Base-by-base conservation (phyloP, 2,329 filamentous ascomycete species). In the Fonsecaea erecta region DNA sequence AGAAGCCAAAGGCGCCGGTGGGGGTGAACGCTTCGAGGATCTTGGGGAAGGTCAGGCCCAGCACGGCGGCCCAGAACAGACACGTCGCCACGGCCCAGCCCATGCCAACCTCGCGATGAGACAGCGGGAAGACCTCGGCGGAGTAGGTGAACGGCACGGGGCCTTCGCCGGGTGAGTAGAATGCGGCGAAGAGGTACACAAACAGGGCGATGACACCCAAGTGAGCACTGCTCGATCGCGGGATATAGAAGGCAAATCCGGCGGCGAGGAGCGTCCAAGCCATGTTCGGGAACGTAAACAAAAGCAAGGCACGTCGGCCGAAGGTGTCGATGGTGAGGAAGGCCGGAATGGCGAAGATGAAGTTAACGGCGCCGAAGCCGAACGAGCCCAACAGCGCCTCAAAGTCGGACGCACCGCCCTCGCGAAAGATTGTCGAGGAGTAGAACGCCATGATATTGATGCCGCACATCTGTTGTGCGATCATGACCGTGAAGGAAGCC, bases 361-460 rank as follows among this genome's bases (percentile, higher is more conserved):
- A 87, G 68, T 84, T 86, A 61, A 86, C 79, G 0, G 87, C 74
- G 2, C 86, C 86, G 65, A 86, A 87, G 0, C 85, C 85, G 71
- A 82, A 83, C 0, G 84, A 85, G 0, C 83, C 85, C 18, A 86
- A 75, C n/a, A 88, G 74, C 5, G 80, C 70, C 51, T 77, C 71
- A 18, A 74, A 75, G 16, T 74, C 62, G 2, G 75, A 77, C n/a
- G 80, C 79, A 1, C 81, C 81, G 1, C 80, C 82, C 30, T 83
- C 71, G 2, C 74, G 72, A 68, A 85, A 84, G 57, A 84, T 82
- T 0, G 80, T 83, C 0, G 79, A 80, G 2, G 77, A 80, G 69
- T 85, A 85, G 63, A 84, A 84, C 1, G 81, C 78, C 64, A 63
- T 71, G 52, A 68, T 71, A 63, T 73, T 73, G 63, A 71, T 72